These are phyloP conservation scores for Acanthamoeba sp. DNA, from an alignment of 208 protist genomes.

Conservation along the genomic window DNA sequence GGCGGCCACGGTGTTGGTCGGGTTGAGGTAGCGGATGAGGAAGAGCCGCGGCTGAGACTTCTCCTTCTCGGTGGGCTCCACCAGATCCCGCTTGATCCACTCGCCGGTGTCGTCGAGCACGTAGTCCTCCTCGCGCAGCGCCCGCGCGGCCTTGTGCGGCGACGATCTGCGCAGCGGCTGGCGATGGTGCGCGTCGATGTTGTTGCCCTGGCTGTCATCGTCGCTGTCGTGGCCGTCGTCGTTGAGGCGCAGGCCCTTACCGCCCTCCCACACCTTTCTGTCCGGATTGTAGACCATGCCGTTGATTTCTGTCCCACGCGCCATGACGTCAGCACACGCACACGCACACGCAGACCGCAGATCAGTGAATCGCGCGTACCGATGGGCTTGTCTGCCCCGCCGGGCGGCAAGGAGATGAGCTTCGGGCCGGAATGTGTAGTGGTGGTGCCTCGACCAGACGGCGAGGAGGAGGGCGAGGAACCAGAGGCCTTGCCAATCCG, in stretches of 20 bases:
- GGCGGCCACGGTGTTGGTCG: background rate
- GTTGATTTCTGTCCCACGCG: background rate
- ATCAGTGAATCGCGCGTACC: background rate
- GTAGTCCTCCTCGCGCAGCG: slow-evolving; percentile 33
- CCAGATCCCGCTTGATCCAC: background rate
- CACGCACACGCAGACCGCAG: background rate
- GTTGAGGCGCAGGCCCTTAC: background rate
- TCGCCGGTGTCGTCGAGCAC: slow-evolving; percentile 28
- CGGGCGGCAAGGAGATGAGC: background rate
- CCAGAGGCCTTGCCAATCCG: background rate
- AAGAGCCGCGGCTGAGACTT: slow-evolving; percentile 18
- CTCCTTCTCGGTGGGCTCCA: slow-evolving; percentile 20
- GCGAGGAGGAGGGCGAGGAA: background rate
- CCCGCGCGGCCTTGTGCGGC: background rate
- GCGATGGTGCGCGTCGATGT: background rate
- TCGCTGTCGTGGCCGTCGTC: background rate
- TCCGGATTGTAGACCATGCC: background rate
- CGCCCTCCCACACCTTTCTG: background rate
- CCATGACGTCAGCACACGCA: background rate
- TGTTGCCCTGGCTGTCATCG: background rate
- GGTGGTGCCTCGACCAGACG: background rate
- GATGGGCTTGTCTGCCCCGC: background rate
- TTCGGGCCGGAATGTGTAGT: background rate
- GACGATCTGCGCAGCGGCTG: background rate
- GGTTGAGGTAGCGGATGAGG: slow-evolving; percentile 47